Conservation (phyloP, 2,329 filamentous ascomycete species). For the Botrytis squamosa region DNA sequence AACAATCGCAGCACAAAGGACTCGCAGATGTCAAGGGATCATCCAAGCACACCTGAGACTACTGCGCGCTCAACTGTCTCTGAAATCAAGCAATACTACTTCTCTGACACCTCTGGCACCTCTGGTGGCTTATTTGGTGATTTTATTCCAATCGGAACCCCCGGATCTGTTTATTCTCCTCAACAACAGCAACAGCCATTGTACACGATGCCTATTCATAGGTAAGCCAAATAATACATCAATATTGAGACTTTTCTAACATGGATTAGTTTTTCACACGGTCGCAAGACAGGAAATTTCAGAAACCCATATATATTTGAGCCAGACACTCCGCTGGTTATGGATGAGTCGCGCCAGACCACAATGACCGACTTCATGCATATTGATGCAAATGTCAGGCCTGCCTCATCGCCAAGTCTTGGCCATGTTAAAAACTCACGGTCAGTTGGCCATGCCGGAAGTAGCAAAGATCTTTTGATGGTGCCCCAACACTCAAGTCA, state of each 20-base stretch:
- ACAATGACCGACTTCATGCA: slow-evolving; percentile 33
- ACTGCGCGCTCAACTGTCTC: slow-evolving; percentile 13
- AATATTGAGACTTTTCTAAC: neutral
- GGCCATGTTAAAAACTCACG: slow-evolving; percentile 32
- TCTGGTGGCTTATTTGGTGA: slow-evolving; percentile 11
- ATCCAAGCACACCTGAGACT: neutral
- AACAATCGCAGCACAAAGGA: slow-evolving; percentile 2
- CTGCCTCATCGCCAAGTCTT: slow-evolving; percentile 23
- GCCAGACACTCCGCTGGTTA: slow-evolving; percentile 29
- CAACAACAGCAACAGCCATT: neutral
- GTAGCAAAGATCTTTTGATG: slow-evolving; percentile 9
- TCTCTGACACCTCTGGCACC: neutral
- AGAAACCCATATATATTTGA: slow-evolving; percentile 33
- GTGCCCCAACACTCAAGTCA: slow-evolving; percentile 5
- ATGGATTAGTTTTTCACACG: neutral
- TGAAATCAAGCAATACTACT: slow-evolving; percentile 13
- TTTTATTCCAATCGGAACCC: slow-evolving; percentile 18
- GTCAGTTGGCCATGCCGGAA: slow-evolving; percentile 27
- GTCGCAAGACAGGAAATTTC: slow-evolving; percentile 11
- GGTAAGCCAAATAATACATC: neutral
- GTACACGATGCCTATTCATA: neutral
- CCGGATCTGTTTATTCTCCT: slow-evolving; percentile 12
- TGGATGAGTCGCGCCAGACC: slow-evolving; percentile 27
- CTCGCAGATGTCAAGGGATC: neutral
- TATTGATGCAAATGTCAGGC: slow-evolving; percentile 18